Conservation (phyloP, 192 early-diverging fungal species). For the Rhizophagus clarus region DNA sequence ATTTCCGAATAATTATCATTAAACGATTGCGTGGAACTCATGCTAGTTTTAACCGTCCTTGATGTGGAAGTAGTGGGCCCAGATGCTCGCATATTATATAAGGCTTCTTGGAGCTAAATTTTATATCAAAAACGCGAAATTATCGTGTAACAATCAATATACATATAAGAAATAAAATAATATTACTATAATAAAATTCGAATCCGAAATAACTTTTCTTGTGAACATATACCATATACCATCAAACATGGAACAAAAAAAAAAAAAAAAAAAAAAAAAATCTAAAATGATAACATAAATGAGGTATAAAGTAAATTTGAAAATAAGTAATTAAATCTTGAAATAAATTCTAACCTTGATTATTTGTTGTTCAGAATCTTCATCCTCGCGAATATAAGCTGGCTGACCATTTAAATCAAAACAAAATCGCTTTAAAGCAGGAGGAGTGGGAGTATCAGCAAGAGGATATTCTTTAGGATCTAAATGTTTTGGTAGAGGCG, state of each 20-base stretch:
- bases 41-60: conserved; percentile 33
- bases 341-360: conserved; percentile 32
- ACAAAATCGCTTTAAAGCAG: conserved; percentile 76
- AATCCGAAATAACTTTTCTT: neutral
- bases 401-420: conserved; percentile 78
- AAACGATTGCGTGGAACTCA: conserved; percentile 2
- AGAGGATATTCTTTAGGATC: conserved; percentile 72
- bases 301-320: neutral
- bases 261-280: too few relatives aligned
- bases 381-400: conserved; percentile 66
- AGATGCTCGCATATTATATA: conserved; percentile 49
- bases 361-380: conserved; percentile 53
- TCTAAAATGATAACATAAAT: neutral
- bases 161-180: conserved; percentile 2
- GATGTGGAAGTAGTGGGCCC: conserved; percentile 36
- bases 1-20: conserved; percentile 15
- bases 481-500: conserved; percentile 51
- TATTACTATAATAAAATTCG: neutral
- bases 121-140: neutral
- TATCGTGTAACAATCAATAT: neutral
- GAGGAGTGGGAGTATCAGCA: conserved; percentile 72
- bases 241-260: neutral
- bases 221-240: neutral
- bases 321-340: neutral
- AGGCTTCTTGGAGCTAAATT: conserved; percentile 46